A percentile compares a stretch with the other conserved stretches of the same genome.
Evolutionary conservation across 192 early-diverging fungal genomes (phyloP).

Genomic region (Coemansia sp.): DNA sequence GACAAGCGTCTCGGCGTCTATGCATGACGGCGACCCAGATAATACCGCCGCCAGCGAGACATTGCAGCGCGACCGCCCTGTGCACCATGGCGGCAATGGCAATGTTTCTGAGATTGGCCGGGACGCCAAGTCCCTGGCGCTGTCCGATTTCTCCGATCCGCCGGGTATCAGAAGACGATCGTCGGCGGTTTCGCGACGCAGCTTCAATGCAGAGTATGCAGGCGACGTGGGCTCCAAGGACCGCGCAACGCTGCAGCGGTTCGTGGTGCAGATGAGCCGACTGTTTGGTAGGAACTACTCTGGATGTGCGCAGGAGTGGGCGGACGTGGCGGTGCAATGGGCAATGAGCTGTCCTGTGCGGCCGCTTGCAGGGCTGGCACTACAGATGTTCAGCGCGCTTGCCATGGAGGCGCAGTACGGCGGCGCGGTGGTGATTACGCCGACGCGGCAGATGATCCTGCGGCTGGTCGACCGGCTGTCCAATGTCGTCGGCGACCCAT

Average conservation of each 20-base stretch:
- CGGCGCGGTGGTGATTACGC: constrained; percentile 34
- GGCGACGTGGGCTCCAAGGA: constrained; percentile 12
- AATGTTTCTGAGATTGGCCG: too few relatives aligned
- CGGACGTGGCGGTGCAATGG: constrained; percentile 38
- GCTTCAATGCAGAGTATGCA: constrained; percentile 12
- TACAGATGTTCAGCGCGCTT: constrained; percentile 37
- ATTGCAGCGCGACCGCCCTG: too few relatives aligned
- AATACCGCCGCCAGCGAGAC: too few relatives aligned
- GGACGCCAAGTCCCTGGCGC: too few relatives aligned
- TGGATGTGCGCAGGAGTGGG: constrained; percentile 40
- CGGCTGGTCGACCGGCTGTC: constrained; percentile 44
- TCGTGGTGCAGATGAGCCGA: constrained; percentile 33
- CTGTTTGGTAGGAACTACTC: constrained; percentile 27
- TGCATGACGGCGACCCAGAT: background rate
- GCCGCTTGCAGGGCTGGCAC: constrained; percentile 22
- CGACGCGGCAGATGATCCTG: constrained; percentile 41
- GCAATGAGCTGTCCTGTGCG: constrained; percentile 46
- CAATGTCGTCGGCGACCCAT: constrained; percentile 44
- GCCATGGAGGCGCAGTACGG: constrained; percentile 38
- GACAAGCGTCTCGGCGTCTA: background rate
- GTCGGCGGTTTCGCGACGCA: constrained; percentile 23
- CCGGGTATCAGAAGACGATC: constrained; percentile 10
- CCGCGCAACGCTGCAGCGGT: constrained; percentile 28
- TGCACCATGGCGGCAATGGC: background rate
- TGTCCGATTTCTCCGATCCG: background rate